These are phyloP conservation scores for Sclerospora graminicola DNA, from an alignment of 352 stramenopile species.

Conservation along the genomic window DNA sequence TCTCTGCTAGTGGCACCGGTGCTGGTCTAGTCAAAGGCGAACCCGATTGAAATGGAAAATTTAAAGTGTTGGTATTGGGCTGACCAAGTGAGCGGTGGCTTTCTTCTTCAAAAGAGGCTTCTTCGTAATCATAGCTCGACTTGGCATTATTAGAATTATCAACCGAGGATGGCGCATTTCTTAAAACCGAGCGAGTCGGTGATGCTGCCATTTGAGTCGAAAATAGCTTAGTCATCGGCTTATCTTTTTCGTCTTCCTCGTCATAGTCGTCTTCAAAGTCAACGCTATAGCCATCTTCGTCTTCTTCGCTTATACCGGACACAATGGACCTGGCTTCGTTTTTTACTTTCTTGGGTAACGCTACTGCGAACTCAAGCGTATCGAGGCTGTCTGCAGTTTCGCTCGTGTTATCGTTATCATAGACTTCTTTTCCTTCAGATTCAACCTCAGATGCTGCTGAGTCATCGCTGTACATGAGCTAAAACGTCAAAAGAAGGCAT, in stretches of 20 bases:
- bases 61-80: not conserved
- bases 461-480: constrained; percentile 60
- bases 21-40: too few species aligned
- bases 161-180: constrained; percentile 5
- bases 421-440: constrained; percentile 33
- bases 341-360: constrained; percentile 9
- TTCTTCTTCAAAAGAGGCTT: constrained; percentile 69
- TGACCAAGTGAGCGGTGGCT: constrained; percentile 34
- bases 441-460: constrained; percentile 54
- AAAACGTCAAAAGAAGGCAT: constrained; percentile 2
- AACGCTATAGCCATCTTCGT: constrained; percentile 50
- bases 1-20: too few species aligned
- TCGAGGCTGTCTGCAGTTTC: constrained; percentile 42
- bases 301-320: constrained; percentile 32
- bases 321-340: constrained; percentile 7
- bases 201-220: constrained; percentile 1
- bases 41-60: too few species aligned
- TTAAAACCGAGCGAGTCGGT: constrained; percentile 8
- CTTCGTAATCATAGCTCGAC: constrained; percentile 35
- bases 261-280: constrained; percentile 59
- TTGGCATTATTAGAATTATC: constrained; percentile 7
- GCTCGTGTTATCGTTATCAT: constrained; percentile 27
- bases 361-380: not conserved
- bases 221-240: not conserved
- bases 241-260: constrained; percentile 7